Base-by-base conservation (phyloP, 495 filamentous ascomycete genomes). In the Baudoinia panamericana region DNA sequence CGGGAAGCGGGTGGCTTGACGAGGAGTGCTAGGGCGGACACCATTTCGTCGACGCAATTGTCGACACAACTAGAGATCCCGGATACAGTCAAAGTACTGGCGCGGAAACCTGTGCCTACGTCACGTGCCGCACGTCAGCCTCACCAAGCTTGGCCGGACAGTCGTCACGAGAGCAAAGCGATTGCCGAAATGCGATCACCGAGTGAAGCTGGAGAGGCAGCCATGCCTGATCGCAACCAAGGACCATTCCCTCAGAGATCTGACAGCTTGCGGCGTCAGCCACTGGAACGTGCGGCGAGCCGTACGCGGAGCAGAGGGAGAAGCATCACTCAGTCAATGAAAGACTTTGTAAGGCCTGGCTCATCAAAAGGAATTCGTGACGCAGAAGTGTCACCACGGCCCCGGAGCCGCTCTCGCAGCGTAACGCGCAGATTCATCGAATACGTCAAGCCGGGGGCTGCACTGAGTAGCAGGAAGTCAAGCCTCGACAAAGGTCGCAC, bases 371-470 rank as follows among this genome's bases (percentile, higher is more conserved):
- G 27, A 34, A 31, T 23, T 12, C 30, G 34, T 24, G 4, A 33
- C 3, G 27, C 41, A 19, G 42, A 6, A 17, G 6, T 19, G 18
- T 37, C 36, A 30, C 46, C 42, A 18, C 38, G 39, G 5, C 48
- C 47, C 8, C 55, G 48, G 33, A 54, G 42, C 5, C 3, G 52
- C 17, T 32, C 39, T 1, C 51, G 51, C 19, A 58, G 53, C 33
- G 57, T 57, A 31, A 43, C 31, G 21, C 34, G 49, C 0, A 44
- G 52, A 5, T 37, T 60, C 9, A 46, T 45, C 25, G 55, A 55
- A 16, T 62, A 60, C 51, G 46, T 62, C 22, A 52, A 53, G 19
- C 53, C 57, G 9, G 45, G 50, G 13, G 31, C 30, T n/a, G 30
- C 16, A 13, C 15, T 51, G 34, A 50, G 51, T 27, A 47, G 54